phyloP scores from a whole-genome alignment of 305 asterid genomes.

The Rubia peregrina region DNA sequence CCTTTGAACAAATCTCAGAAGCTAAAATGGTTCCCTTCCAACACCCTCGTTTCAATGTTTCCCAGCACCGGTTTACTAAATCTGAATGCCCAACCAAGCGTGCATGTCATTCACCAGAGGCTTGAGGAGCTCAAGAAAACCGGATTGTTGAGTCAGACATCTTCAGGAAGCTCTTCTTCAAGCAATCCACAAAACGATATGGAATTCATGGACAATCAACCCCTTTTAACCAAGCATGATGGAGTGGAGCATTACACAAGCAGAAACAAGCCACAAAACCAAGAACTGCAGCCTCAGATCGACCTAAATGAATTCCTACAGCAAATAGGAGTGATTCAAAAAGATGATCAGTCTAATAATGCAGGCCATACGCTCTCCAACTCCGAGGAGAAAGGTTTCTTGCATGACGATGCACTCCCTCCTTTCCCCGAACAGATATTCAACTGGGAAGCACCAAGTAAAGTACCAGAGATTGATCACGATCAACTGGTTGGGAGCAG shows the following conservation, averaged over 20 bases:
- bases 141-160: constrained; percentile 38
- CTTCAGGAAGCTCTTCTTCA: constrained; percentile 55
- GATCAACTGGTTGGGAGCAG: constrained; percentile 41
- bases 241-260: constrained; percentile 28
- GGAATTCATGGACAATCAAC: constrained; percentile 26
- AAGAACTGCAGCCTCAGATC: constrained; percentile 74
- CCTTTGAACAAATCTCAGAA: constrained; percentile 82
- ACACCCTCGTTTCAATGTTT: constrained; percentile 33
- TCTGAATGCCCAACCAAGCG: constrained; percentile 80
- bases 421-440: constrained; percentile 43
- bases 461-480: constrained; percentile 49
- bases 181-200: constrained; percentile 30
- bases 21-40: constrained; percentile 89
- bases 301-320: constrained; percentile 91
- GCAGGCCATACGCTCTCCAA: constrained; percentile 23
- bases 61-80: constrained; percentile 72
- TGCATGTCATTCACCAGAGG: constrained; percentile 80
- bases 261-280: constrained; percentile 24
- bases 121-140: constrained; percentile 81
- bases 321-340: constrained; percentile 72
- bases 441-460: constrained; percentile 70
- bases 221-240: constrained; percentile 26
- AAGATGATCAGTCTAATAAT: constrained; percentile 35
- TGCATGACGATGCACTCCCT: constrained; percentile 31
- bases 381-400: constrained; percentile 36